Base-by-base conservation (phyloP, 2,329 filamentous ascomycete genomes). In the Ascochyta pisi region DNA sequence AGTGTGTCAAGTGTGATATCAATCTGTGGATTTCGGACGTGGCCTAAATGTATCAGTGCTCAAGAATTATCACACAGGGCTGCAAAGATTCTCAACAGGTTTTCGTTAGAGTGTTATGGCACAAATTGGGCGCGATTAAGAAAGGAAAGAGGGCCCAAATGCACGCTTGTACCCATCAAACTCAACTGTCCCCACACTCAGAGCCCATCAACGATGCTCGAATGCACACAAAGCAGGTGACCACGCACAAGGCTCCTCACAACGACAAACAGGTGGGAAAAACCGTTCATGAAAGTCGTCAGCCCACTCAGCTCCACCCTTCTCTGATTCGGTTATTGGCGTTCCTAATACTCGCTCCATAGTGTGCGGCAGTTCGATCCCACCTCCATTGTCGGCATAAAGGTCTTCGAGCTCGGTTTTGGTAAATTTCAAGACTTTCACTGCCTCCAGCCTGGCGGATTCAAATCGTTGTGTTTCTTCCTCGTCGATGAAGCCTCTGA, bases 401-500 rank as follows among this genome's bases (percentile, higher is more conserved):
- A 69, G 23, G 31, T 64, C 55, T 2, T 31, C 41, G 0, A 65
- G 42, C 9, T 68, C 66, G 0, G 22, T n/a, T 1, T 6, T 19
- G 3, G 62, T 63, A 38, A 65, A 54, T 6, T 57, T 58, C 4
- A 60, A 9, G 0, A 26, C 40, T 6, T 52, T 8, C 1, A 55
- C 35, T 1, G 59, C 62, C 8, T 37, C 5, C 0, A 19, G 1
- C 9, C 55, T 60, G 1, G 61, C 31, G 0, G 26, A 39, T 4
- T 45, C 10, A 33, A 65, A 73, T 0, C 52, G 55, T 0, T 31
- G 0, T 26, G 58, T 29, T 42, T 73, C 71, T 0, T 24, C 16
- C 6, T 61, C 35, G 16, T 72, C 66, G n/a, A 69, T 53, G 42
- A 71, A 71, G 1, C 57, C 51, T 1, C 41, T 19, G 10, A 71